Base-by-base conservation (phyloP, 2,329 filamentous ascomycete genomes). In the Phaeosphaeria sp. region DNA sequence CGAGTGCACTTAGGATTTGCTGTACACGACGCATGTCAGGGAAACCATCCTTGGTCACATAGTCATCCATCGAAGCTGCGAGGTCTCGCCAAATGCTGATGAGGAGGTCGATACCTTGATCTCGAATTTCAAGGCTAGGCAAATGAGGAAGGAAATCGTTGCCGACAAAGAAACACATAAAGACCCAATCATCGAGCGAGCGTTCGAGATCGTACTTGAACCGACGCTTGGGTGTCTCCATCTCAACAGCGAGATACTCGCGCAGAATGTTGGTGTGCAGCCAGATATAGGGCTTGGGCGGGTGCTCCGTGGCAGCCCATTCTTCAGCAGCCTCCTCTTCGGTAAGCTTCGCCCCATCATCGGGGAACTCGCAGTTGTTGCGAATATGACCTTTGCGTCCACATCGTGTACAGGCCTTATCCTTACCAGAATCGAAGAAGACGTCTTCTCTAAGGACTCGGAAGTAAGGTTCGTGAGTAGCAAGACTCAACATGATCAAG, bases 61-160 rank as follows among this genome's bases (percentile, higher is more conserved):
- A 99, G 13, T 95, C 95, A 46, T 93, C 93, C 93, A 99, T 97
- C 41, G 85, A 77, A 3, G 93, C 90, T 20, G 98, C 82, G 63
- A 96, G 96, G 66, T 97, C 93, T 73, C 92, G 90, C 95, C 96
- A 99, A 55, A 99, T 95, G n/a, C 92, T 90, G 65, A 93, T 96
- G 55, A 99, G 83, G 0, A 93, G 96, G 74, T 99, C 94, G 72
- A 99, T 99, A 49, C 94, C 94, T 74, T 97, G 93, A 73, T 99
- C 95, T 59, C 95, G 88, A 75, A 99, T 98, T 77, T 98, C 95
- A 57, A 99, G 84, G 70, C 94, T 96, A n/a, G 95, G 95, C 57
- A 99, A 83, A 83, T 99, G 95, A 50, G 95, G 95, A 66, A 99
- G 81, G 80, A 99, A 99, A 81, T 99, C 96, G 78, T 99, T 99